Conservation (phyloP, 495 filamentous ascomycete genomes). For the Penicillium paradoxum region DNA sequence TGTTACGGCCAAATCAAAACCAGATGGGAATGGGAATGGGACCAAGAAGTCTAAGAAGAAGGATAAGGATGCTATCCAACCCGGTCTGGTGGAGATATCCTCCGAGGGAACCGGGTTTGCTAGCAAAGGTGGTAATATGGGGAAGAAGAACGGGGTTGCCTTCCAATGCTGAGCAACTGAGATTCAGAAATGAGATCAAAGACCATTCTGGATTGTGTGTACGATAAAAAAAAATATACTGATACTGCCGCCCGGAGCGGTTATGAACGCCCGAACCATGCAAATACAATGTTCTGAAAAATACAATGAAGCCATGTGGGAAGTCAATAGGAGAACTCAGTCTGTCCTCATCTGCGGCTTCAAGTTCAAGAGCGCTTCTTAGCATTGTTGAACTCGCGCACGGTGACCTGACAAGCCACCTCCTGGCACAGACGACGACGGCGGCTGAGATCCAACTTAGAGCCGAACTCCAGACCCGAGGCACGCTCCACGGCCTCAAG, state of each 20-base stretch:
- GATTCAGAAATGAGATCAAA: background rate
- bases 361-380: slow-evolving; percentile 19
- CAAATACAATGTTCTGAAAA: slow-evolving; percentile 21
- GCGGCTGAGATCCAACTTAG: slow-evolving; percentile 64
- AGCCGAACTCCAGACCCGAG: slow-evolving; percentile 84
- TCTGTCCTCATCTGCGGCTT: background rate
- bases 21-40: slow-evolving; percentile 13
- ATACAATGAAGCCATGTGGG: slow-evolving; percentile 15
- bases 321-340: too few relatives aligned
- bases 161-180: slow-evolving; percentile 67
- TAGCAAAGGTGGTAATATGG: slow-evolving; percentile 73
- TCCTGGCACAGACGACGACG: slow-evolving; percentile 82
- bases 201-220: background rate
- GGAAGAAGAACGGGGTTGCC: slow-evolving; percentile 70
- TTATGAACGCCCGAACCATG: slow-evolving; percentile 24
- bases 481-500: slow-evolving; percentile 88
- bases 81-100: slow-evolving; percentile 78
- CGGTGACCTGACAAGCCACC: slow-evolving; percentile 69
- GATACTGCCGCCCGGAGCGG: slow-evolving; percentile 9
- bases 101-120: slow-evolving; percentile 94
- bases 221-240: slow-evolving; percentile 9
- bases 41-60: slow-evolving; percentile 44
- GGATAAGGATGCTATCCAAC: slow-evolving; percentile 49
- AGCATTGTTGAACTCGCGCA: slow-evolving; percentile 65
- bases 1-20: slow-evolving; percentile 41